Evolutionary conservation across 2,329 filamentous ascomycete species (phyloP).

Genomic region (Penicillium sp.): DNA sequence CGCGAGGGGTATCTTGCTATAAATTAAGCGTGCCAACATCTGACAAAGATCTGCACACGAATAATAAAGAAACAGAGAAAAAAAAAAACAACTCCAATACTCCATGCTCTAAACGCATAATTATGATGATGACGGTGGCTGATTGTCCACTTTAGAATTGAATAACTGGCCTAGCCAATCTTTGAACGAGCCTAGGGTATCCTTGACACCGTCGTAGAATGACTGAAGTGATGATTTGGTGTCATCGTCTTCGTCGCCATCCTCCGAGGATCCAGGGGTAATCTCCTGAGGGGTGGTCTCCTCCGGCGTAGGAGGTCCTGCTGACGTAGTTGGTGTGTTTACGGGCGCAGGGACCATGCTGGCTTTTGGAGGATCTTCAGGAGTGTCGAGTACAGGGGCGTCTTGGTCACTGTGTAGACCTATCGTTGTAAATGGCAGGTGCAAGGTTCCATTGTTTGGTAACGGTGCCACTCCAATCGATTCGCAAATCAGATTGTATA

Average conservation of each 20-base stretch:
- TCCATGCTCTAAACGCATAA: background rate
- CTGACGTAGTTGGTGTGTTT: background rate
- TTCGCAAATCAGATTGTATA: constrained; percentile 94
- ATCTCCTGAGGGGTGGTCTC: too few relatives aligned
- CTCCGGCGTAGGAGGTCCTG: background rate
- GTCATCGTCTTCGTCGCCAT: background rate
- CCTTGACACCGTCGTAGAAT: constrained; percentile 12
- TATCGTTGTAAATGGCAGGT: constrained; percentile 42
- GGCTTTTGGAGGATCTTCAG: constrained; percentile 28
- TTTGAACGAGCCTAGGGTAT: constrained; percentile 11
- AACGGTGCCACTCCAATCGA: constrained; percentile 69
- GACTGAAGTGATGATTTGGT: constrained; percentile 1
- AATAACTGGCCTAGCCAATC: constrained; percentile 15
- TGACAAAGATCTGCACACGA: background rate
- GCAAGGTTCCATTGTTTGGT: constrained; percentile 82
- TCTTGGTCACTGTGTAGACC: constrained; percentile 43
- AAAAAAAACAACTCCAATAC: background rate
- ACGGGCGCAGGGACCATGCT: background rate
- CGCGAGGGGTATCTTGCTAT: constrained; percentile 6
- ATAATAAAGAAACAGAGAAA: background rate
- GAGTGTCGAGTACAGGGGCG: constrained; percentile 26
- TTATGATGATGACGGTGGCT: constrained; percentile 1
- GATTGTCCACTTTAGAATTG: constrained; percentile 9
- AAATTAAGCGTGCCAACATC: background rate
- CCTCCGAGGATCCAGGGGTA: background rate